These are phyloP conservation scores for Didymella pomorum DNA, from an alignment of 2,329 filamentous ascomycete species.

Conservation along the genomic window DNA sequence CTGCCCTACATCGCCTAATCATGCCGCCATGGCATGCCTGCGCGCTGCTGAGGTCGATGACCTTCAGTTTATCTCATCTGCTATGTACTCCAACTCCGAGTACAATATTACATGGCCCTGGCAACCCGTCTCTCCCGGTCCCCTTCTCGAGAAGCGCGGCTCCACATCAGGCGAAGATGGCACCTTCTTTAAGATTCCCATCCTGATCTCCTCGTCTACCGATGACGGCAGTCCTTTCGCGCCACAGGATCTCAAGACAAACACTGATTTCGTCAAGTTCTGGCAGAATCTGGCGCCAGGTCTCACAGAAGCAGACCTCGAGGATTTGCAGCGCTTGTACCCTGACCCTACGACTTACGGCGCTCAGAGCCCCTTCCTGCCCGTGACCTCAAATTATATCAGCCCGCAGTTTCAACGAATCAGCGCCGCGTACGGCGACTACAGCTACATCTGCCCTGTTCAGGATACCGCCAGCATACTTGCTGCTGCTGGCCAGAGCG, in stretches of 20 bases:
- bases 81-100: slow-evolving; percentile 51
- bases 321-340: slow-evolving; percentile 42
- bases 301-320: slow-evolving; percentile 39
- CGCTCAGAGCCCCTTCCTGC: slow-evolving; percentile 21
- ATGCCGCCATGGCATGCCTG: slow-evolving; percentile 52
- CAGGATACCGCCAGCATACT: slow-evolving; percentile 43
- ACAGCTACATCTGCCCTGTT: slow-evolving; percentile 48
- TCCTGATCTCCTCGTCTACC: slow-evolving; percentile 49
- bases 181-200: slow-evolving; percentile 47
- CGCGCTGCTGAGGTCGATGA: slow-evolving; percentile 47
- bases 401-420: slow-evolving; percentile 57
- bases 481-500: slow-evolving; percentile 32
- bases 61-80: slow-evolving; percentile 52
- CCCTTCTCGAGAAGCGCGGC: slow-evolving; percentile 58
- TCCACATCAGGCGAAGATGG: slow-evolving; percentile 48
- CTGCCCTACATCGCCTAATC: slow-evolving; percentile 35
- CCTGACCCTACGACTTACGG: slow-evolving; percentile 33
- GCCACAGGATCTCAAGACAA: slow-evolving; percentile 45
- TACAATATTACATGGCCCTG: slow-evolving; percentile 59
- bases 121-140: slow-evolving; percentile 58
- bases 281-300: slow-evolving; percentile 42
- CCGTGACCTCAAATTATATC: slow-evolving; percentile 50
- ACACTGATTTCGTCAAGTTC: slow-evolving; percentile 48
- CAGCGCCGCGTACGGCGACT: slow-evolving; percentile 52
- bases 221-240: slow-evolving; percentile 46